phyloP scores from a whole-genome alignment of 2,329 filamentous ascomycete species.

The Geosmithia putterillii region DNA sequence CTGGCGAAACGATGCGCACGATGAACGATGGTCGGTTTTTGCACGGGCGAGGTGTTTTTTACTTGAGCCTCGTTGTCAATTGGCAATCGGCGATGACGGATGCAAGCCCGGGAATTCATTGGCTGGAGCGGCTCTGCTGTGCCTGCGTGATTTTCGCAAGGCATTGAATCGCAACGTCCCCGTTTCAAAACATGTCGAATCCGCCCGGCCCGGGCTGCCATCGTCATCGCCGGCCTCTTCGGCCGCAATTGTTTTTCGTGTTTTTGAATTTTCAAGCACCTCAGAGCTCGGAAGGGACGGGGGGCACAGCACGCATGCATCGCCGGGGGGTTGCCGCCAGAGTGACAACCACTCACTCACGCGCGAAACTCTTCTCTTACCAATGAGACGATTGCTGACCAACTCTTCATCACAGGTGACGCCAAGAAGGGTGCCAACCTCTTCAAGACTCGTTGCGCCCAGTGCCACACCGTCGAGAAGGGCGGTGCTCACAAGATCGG shows the following conservation, averaged over 20 bases:
- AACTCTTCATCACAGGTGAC: constrained; percentile 50
- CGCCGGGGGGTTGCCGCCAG: too few species aligned
- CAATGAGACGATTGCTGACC: not conserved
- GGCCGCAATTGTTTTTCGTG: too few species aligned
- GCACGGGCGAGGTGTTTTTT: too few species aligned
- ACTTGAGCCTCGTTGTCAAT: not conserved
- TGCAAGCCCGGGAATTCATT: too few species aligned
- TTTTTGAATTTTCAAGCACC: not conserved
- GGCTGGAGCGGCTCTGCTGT: not conserved
- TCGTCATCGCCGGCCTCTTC: too few species aligned
- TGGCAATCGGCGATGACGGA: not conserved
- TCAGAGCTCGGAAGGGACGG: not conserved
- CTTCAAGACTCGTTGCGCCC: constrained; percentile 97
- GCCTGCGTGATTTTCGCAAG: constrained; percentile 22
- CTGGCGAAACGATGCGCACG: too few species aligned
- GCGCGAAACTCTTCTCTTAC: not conserved
- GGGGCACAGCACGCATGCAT: not conserved
- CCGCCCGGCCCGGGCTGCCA: too few species aligned
- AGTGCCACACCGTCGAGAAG: constrained; percentile 93
- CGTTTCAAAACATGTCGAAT: not conserved
- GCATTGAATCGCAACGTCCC: not conserved
- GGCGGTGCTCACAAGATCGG: constrained; percentile 96
- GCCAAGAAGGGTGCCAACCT: constrained; percentile 93
- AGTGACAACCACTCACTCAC: not conserved
- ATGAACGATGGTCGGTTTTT: too few species aligned